Evolutionary conservation across 192 early-diverging fungal species (phyloP), one percentile per base, ranked within the genome.

Genomic region (Umbelopsis sp.): DNA sequence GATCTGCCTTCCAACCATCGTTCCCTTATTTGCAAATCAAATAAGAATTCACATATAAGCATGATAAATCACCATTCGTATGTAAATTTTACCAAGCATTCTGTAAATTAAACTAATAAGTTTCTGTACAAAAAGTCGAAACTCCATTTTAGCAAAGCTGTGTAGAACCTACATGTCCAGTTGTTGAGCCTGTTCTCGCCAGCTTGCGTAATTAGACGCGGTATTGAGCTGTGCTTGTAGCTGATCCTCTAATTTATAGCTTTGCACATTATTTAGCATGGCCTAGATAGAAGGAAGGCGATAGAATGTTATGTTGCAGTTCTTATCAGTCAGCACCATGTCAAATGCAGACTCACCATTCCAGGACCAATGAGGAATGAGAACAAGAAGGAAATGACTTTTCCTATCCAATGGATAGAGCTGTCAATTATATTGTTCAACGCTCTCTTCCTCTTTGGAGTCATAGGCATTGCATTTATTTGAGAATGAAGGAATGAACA

Each of bases 1-100:
- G 83, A 49, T 85, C 77, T n/a, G 68, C 74, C 36, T 84, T 83
- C 91, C 91, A 92, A 29, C 68, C 73, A 68, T 90, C 85, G 29
- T 85, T 83, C 16, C 79, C 84, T 67, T 74, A 70, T 44, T 9
- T 6, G n/a, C 47, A 49, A 49, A 49, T 0, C 16, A 49, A 16
- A 2, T 26, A 20, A 43, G 66, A 9, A 25, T 21, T n/a, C 10
- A 22, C n/a, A 69, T 3, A 14, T 20, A n/a, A 9, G 14, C 4
- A 47, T 47, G 3, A 47, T 1, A 32, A 24, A 7, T 71, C 66
- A 41, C 68, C 72, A 67, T 53, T 31, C 29, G 16, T 62, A 25
- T 14, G 43, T 36, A 14, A 21, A 49, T 26, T 10, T 52, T 41
- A 45, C 52, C 32, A 22, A 62, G 50, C 22, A 41, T 65, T 11